Base-by-base conservation (phyloP, 1,284 basidiomycete genomes). In the Apiotrichum veenhuisii region DNA sequence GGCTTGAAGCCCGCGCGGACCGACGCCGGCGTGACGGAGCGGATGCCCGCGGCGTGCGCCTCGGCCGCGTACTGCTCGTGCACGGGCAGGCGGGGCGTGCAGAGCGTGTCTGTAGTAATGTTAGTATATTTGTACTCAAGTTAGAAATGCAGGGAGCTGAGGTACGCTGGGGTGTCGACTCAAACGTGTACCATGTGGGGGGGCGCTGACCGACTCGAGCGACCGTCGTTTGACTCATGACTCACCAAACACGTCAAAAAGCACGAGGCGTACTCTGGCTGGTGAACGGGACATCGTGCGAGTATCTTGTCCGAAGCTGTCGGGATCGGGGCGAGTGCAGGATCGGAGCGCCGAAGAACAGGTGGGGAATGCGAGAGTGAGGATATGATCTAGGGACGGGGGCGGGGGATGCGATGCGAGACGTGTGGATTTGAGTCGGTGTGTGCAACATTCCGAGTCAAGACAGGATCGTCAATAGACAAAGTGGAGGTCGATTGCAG, bases 21-120 rank as follows among this genome's bases (percentile, higher is more conserved):
- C 12, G 63, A 65, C 5, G 61, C 53, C 0, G 73, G 66, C 0
- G 66, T 63, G 43, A 78, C 67, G 14, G 33, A 41, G 14, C 38
- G 45, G n/a, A 77, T 56, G 5, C 73, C 74, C 12, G 68, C 69
- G 45, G 52, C 55, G 20, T 68, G 57, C 9, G 73, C 77, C 68
- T 77, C 77, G 36, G 70, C 67, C 23, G 75, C 67, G 45, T 78
- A 74, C 73, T 78, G 77, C 25, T 71, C 65, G 48, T 77, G 73
- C 4, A 78, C 69, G 0, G 76, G 73, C 18, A 71, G 40, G 1
- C 72, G 64, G 2, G 77, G 77, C 0, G 77, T 78, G 58, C 73
- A 72, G 18, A 77, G 67, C 4, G 75, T 77, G 55, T 77, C 77
- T 77, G 48, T 17, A 1, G 41, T 20, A 36, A 22, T 8, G 25